phyloP scores from a whole-genome alignment of 371 early-diverging fungal genomes.

The Mucor saturninus region DNA sequence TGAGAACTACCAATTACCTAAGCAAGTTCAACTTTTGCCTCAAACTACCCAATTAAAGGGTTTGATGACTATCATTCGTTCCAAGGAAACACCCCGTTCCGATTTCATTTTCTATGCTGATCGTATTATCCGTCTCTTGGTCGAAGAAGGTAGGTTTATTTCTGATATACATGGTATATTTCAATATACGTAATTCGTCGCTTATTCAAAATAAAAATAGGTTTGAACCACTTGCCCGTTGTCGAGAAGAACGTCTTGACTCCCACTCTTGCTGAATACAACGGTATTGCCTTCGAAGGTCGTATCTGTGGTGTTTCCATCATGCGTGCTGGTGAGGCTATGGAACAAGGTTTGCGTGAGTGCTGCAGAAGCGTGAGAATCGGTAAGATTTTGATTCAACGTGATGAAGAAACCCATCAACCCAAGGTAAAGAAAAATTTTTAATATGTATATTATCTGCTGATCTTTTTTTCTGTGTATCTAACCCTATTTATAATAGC shows the following conservation, averaged over 20 bases:
- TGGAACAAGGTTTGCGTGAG: constrained; percentile 92
- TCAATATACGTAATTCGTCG: no score
- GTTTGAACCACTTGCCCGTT: constrained; percentile 89
- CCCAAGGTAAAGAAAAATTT: constrained; percentile 63
- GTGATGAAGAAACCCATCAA: constrained; percentile 91
- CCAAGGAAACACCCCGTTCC: constrained; percentile 76
- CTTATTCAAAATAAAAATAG: constrained; percentile 31
- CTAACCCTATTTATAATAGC: constrained; percentile 32
- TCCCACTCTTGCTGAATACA: constrained; percentile 74
- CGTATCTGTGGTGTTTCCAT: constrained; percentile 95
- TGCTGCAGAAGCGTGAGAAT: constrained; percentile 90
- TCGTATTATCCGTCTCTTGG: constrained; percentile 88
- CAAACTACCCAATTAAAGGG: constrained; percentile 83
- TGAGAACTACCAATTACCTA: constrained; percentile 49
- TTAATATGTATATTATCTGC: neutral
- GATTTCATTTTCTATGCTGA: constrained; percentile 96
- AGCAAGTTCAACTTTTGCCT: constrained; percentile 72
- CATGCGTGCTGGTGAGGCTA: constrained; percentile 95
- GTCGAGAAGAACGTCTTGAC: constrained; percentile 78
- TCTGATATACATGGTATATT: neutral
- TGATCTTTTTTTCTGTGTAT: constrained; percentile 4
- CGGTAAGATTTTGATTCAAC: constrained; percentile 94
- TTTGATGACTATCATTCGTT: constrained; percentile 86
- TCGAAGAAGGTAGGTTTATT: constrained; percentile 77
- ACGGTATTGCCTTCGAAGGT: constrained; percentile 83